Base-by-base conservation (phyloP, 2,329 filamentous ascomycete genomes). In the Alternaria ventricosa region DNA sequence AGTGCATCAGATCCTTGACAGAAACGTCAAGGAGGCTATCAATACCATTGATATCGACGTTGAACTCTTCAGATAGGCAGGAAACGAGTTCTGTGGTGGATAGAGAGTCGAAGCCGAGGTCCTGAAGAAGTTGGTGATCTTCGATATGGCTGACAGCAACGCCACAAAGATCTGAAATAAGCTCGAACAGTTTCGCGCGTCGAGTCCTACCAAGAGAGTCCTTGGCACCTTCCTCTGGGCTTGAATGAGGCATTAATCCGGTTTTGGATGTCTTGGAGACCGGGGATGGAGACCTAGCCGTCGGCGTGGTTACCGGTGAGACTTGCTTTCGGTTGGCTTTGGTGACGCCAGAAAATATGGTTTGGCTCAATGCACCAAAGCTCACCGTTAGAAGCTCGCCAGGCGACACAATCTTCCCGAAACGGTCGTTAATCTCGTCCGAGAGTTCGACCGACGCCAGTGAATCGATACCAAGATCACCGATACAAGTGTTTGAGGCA, bases 381-480 rank as follows among this genome's bases (percentile, higher is more conserved):
- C 23, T 61, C 23, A 61, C n/a, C 15, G 59, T 56, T 25, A 57
- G 22, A 27, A 61, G 53, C 25, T 61, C 59, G 22, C 53, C 28
- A 25, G 55, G 49, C 6, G 60, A 60, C 20, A 60, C 47, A 0
- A 57, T 9, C 22, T 55, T 57, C 6, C 57, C 57, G 23, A 53
- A 50, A 15, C 41, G 23, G 6, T 64, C 57, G 15, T 28, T 46
- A 6, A 69, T 57, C 28, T 67, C 59, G 33, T 57, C 47, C 12
- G 61, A 57, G 22, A 71, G 55, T 33, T 71, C 67, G 3, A 65
- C 55, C 15, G 67, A 50, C 4, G 65, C 57, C 5, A 71, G 58
- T 6, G 69, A 71, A 27, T 71, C 69, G 15, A 70, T 45, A 15
- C 69, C 69, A 11, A 71, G 56, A 45, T 71, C 67, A 9, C 49